Conservation (phyloP, 345 rosid genomes). For the Hibiscus syriacus region DNA sequence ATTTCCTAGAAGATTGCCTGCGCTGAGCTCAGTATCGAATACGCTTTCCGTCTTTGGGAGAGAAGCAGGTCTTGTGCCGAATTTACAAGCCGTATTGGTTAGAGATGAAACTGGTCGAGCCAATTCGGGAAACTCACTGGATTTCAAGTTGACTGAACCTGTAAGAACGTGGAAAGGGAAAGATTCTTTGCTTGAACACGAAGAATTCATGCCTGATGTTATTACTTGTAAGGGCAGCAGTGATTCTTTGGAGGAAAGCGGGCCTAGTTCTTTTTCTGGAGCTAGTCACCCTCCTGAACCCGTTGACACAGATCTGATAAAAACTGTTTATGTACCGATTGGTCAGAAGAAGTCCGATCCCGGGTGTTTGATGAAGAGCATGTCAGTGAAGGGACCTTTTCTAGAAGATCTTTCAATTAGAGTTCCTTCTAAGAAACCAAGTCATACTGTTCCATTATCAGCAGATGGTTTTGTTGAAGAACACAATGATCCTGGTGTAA, state of each 20-base stretch:
- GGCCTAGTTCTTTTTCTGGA: conserved; percentile 69
- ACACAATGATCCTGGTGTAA: conserved; percentile 31
- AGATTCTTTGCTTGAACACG: conserved; percentile 33
- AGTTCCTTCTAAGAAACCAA: conserved; percentile 54
- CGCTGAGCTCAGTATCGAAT: conserved; percentile 34
- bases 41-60: conserved; percentile 19
- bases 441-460: conserved; percentile 45
- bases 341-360: conserved; percentile 56
- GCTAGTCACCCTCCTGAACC: conserved; percentile 98
- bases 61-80: conserved; percentile 35
- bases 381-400: conserved; percentile 72
- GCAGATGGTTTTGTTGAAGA: conserved; percentile 69
- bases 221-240: conserved; percentile 34
- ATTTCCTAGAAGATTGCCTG: conserved; percentile 46
- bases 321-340: conserved; percentile 58
- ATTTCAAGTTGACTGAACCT: conserved; percentile 28
- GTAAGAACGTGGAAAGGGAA: conserved; percentile 54
- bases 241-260: conserved; percentile 65
- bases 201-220: conserved; percentile 37
- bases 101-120: conserved; percentile 40
- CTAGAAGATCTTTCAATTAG: conserved; percentile 70
- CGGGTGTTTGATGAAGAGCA: conserved; percentile 55
- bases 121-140: conserved; percentile 22
- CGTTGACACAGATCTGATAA: conserved; percentile 75
- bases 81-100: conserved; percentile 32